phyloP scores from a whole-genome alignment of 768 basidiomycete species.

The Tulasnella sp. region DNA sequence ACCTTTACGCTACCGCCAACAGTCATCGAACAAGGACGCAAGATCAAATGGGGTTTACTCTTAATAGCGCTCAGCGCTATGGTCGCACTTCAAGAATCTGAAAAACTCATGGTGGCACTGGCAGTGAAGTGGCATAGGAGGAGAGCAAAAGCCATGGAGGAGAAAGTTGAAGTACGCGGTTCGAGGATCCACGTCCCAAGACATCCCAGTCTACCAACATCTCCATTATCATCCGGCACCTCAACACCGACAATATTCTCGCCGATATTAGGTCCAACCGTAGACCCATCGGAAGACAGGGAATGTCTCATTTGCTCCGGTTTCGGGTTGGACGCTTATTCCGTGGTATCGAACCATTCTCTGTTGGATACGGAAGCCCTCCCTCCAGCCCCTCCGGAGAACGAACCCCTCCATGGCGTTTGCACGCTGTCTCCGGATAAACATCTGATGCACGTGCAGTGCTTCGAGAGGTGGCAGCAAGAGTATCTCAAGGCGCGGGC shows the following conservation, averaged over 20 bases:
- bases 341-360: neutral
- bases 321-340: conserved; percentile 28
- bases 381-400: neutral
- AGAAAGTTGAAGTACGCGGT: neutral
- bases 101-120: neutral
- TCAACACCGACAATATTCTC: neutral
- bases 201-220: neutral
- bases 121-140: neutral
- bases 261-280: neutral
- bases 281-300: conserved; percentile 27
- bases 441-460: neutral
- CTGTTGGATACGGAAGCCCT: neutral
- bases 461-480: neutral
- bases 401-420: neutral
- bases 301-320: conserved; percentile 36
- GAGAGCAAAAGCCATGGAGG: neutral
- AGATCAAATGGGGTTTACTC: neutral
- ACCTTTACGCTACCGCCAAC: conserved; percentile 32
- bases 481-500: neutral
- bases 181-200: neutral
- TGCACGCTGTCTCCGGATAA: neutral
- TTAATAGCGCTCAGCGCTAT: neutral
- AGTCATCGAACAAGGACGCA: conserved; percentile 5
- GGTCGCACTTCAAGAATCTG: neutral
- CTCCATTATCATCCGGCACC: neutral